Evolutionary conservation across 2,329 filamentous ascomycete species (phyloP).

Genomic region (Blumeria graminis): DNA sequence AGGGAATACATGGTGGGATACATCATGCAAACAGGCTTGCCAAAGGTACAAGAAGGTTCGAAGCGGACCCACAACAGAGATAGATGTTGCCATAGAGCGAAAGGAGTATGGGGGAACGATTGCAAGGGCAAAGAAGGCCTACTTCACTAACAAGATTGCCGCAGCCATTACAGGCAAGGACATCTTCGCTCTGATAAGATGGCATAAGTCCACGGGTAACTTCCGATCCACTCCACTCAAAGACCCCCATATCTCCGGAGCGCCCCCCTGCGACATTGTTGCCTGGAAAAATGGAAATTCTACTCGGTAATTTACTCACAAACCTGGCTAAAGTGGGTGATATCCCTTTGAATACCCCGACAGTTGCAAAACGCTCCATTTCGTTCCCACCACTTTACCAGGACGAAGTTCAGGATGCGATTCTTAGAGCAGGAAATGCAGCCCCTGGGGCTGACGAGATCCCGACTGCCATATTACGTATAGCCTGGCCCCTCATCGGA

Average conservation of each 20-base stretch:
- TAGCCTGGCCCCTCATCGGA: neutral
- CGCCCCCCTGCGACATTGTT: neutral
- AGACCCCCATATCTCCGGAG: neutral
- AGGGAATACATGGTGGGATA: no score
- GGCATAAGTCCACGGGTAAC: neutral
- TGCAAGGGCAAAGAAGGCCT: no score
- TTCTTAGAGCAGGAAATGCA: neutral
- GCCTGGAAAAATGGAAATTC: neutral
- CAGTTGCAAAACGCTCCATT: neutral
- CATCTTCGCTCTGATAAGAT: neutral
- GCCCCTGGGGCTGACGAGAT: neutral
- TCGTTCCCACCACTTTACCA: neutral
- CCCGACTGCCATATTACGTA: neutral
- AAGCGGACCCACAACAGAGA: no score
- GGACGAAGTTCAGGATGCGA: neutral
- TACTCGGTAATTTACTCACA: neutral
- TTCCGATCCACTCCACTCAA: neutral
- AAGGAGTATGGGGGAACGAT: no score
- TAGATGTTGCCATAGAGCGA: no score
- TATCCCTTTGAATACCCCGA: neutral
- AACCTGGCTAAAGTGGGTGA: neutral
- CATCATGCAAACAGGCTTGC: no score
- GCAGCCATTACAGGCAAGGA: no score
- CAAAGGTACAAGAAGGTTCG: no score
- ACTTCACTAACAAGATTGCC: no score